phyloP scores from a whole-genome alignment of 2,329 filamentous ascomycete species.

The Fusarium sp. region DNA sequence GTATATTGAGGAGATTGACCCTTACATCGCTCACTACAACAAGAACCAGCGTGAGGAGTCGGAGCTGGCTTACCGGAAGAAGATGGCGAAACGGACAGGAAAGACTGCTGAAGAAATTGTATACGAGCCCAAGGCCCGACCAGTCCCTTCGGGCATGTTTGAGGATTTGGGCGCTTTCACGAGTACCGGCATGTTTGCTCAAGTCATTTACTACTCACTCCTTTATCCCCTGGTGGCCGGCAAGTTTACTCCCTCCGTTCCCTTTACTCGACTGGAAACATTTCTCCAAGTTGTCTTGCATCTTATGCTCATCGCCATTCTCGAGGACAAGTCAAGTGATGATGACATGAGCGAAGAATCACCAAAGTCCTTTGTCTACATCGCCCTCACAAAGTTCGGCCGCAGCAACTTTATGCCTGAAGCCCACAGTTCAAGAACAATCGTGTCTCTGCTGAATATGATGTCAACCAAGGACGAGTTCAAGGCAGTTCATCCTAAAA shows the following conservation, averaged over 20 bases:
- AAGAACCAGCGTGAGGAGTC: constrained; percentile 98
- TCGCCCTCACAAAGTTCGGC: constrained; percentile 71
- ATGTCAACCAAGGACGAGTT: constrained; percentile 75
- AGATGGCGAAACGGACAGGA: constrained; percentile 86
- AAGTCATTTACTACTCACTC: constrained; percentile 88
- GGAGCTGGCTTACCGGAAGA: constrained; percentile 85
- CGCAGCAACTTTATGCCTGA: constrained; percentile 68
- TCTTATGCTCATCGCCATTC: constrained; percentile 82
- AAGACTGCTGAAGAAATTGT: constrained; percentile 84
- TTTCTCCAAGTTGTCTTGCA: constrained; percentile 93
- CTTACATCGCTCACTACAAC: constrained; percentile 94
- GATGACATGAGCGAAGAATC: constrained; percentile 56
- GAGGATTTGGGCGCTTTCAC: constrained; percentile 80
- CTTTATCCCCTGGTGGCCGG: constrained; percentile 79
- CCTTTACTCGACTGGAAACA: constrained; percentile 83
- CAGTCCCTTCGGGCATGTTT: constrained; percentile 81
- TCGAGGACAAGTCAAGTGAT: constrained; percentile 76
- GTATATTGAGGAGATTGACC: constrained; percentile 87
- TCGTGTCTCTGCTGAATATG: constrained; percentile 69
- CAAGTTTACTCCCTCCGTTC: constrained; percentile 75
- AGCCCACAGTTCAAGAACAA: constrained; percentile 65
- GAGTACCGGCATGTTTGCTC: constrained; percentile 82
- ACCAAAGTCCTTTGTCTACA: constrained; percentile 73
- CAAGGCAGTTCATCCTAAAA: constrained; percentile 84
- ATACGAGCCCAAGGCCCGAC: constrained; percentile 84